Evolutionary conservation across 2,329 filamentous ascomycete species (phyloP), one percentile per base, ranked within the genome.

Genomic region (Clonostachys sp.): DNA sequence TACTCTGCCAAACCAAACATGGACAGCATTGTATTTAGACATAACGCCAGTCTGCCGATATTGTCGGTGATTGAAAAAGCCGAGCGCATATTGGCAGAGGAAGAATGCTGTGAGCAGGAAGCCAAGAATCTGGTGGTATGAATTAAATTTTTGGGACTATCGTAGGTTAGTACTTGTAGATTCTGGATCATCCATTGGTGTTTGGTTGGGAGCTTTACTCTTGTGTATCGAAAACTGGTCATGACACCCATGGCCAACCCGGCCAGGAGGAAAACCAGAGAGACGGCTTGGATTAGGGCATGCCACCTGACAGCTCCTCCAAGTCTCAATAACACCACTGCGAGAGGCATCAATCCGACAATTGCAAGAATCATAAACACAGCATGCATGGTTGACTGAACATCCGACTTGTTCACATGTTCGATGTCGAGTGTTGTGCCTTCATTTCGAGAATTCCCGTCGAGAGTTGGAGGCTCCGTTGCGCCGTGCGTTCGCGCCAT

Each of bases 121-220:
- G 9, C 82, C 82, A 48, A 86, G 64, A 44, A 84, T 68, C 56
- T 84, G 81, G 55, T 85, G 82, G 9, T 70, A 62, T 2, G 71
- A 71, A 41, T 70, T 71, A 61, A 81, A 79, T 10, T 64, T 63
- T 44, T 72, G 76, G 16, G 78, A 78, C 75, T 81, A 36, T 9
- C 13, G 34, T 5, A 18, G 7, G 17, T 44, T 24, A 44, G 30
- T 17, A 12, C 14, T 33, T 43, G 45, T 12, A 44, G 7, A n/a
- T 5, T n/a, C 7, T 39, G 14, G n/a, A 39, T n/a, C 6, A 8
- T 39, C 14, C 14, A 39, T 10, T 39, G 36, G 24, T 30, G 9
- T 10, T 4, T 10, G 4, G n/a, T 5, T 16, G 5, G 34, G 3
- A 16, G 46, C 63, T 76, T 61, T 66, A 83, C 81, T 55, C 80